Percentiles rank a stretch among this genome's conserved stretches.
Evolutionary conservation across 1,284 basidiomycete genomes (phyloP).

Genomic region (Cutaneotrichosporon sp.): DNA sequence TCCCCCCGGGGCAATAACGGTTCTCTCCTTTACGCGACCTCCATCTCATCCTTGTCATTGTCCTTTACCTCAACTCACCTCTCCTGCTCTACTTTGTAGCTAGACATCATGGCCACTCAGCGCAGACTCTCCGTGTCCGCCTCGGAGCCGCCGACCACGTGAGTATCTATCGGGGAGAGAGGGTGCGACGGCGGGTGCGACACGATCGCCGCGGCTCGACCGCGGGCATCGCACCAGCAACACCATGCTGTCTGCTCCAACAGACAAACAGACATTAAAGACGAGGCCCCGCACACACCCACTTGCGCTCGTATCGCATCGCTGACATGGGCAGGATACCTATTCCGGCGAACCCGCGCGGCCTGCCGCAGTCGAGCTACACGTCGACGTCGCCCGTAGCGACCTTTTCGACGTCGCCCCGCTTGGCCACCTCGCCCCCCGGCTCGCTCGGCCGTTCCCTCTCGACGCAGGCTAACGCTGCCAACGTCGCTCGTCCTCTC

Average conservation of each 20-base stretch:
- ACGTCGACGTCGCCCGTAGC: conserved; percentile 27
- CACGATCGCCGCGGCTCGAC: neutral
- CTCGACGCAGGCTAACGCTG: conserved; percentile 9
- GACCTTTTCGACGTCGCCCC: conserved; percentile 14
- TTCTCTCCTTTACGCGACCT: neutral
- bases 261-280: too few species aligned
- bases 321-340: conserved; percentile 35
- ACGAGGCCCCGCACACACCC: too few species aligned
- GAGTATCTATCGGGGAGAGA: conserved; percentile 16
- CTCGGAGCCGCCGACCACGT: conserved; percentile 39
- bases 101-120: conserved; percentile 2
- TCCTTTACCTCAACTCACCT: neutral
- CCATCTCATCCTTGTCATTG: neutral
- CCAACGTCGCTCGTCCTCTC: conserved; percentile 29
- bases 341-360: conserved; percentile 46
- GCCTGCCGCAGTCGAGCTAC: conserved; percentile 31
- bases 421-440: conserved; percentile 23
- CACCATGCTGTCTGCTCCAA: too few species aligned
- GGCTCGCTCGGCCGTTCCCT: conserved; percentile 13
- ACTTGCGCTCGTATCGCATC: too few species aligned
- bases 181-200: too few species aligned
- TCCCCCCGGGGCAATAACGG: too few species aligned
- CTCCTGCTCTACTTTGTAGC: too few species aligned
- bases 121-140: conserved; percentile 35
- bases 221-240: too few species aligned